Base-by-base conservation (phyloP, 2,329 filamentous ascomycete genomes). In the Akanthomyces lecanii region DNA sequence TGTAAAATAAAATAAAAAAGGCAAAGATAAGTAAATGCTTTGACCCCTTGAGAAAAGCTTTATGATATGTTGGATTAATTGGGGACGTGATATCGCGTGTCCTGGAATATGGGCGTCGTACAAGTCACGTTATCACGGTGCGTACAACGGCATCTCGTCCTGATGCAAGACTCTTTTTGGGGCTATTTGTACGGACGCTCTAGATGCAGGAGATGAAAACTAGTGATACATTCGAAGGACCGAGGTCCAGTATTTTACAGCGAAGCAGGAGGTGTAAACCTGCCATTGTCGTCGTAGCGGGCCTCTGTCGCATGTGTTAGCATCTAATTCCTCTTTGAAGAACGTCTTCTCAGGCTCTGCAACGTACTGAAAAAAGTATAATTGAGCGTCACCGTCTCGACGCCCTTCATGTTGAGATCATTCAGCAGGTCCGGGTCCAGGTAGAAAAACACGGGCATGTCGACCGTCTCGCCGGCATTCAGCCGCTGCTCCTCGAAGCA, bases 361-460 rank as follows among this genome's bases (percentile, higher is more conserved):
- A 60, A 83, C 91, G 81, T 80, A 96, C 92, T 99, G 76, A 99
- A 99, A 75, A 99, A 99, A 0, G 95, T 99, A 78, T 99, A 99
- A 69, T 89, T 96, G 71, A 99, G 77, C 40, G 95, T 99, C 62
- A 99, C 92, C 2, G 93, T 97, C 78, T 97, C 92, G 66, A 99
- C 91, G 0, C 90, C 90, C 77, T 85, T 91, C 94, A 97, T 98
- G 67, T 90, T 93, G 58, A 94, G 80, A 76, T 99, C 95, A 69
- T 90, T 93, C 64, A 94, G 82, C 78, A 99, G 89, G 73, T 98
- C 95, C 0, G 95, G 95, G 72, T 99, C 95, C 67, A 99, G 90
- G 76, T 98, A 99, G 78, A 99, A 99, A 77, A 99, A 99, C 0
- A 99, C 96, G 0, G 95, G 96, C 96, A 99, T 99, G 75, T 99